These are phyloP conservation scores for Hanseniaspora hatyaiensis DNA, from an alignment of 805 yeast genomes.

Conservation along the genomic window DNA sequence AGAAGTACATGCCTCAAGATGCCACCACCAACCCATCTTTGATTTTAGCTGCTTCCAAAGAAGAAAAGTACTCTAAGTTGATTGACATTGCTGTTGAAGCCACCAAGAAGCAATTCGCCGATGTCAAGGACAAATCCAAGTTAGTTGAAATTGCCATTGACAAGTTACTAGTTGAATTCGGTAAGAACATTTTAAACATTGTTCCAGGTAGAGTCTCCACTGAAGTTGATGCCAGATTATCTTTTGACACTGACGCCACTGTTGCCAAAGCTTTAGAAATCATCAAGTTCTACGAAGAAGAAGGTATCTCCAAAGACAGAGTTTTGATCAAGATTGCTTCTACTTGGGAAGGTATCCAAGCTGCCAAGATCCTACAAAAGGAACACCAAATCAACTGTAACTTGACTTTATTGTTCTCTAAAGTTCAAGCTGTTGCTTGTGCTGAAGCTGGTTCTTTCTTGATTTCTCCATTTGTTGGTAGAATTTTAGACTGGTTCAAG, in stretches of 20 bases:
- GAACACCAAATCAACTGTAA: conserved; percentile 87
- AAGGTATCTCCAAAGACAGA: conserved; percentile 81
- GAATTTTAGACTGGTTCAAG: conserved; percentile 98
- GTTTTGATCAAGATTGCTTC: conserved; percentile 92
- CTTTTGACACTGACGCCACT: conserved; percentile 90
- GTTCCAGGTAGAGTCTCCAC: conserved; percentile 99
- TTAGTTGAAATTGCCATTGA: conserved; percentile 79
- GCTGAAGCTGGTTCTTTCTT: conserved; percentile 95
- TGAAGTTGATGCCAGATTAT: conserved; percentile 96
- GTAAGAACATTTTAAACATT: conserved; percentile 79
- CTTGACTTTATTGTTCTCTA: conserved; percentile 88
- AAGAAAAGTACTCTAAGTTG: conserved; percentile 76
- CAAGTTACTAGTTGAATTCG: conserved; percentile 88
- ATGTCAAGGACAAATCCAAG: conserved; percentile 36
- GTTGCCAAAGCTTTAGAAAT: conserved; percentile 85
- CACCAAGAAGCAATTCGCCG: conserved; percentile 42
- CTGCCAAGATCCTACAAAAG: conserved; percentile 88
- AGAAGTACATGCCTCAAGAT: conserved; percentile 96
- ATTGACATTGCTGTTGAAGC: conserved; percentile 87
- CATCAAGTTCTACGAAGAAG: conserved; percentile 72
- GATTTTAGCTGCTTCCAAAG: conserved; percentile 89
- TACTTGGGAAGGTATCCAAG: conserved; percentile 99
- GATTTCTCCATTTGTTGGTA: conserved; percentile 97
- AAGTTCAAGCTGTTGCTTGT: conserved; percentile 95
- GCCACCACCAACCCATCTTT: conserved; percentile 98